These are phyloP conservation scores for Phaeotremella fagi DNA, from an alignment of 768 basidiomycete species.

Conservation along the genomic window DNA sequence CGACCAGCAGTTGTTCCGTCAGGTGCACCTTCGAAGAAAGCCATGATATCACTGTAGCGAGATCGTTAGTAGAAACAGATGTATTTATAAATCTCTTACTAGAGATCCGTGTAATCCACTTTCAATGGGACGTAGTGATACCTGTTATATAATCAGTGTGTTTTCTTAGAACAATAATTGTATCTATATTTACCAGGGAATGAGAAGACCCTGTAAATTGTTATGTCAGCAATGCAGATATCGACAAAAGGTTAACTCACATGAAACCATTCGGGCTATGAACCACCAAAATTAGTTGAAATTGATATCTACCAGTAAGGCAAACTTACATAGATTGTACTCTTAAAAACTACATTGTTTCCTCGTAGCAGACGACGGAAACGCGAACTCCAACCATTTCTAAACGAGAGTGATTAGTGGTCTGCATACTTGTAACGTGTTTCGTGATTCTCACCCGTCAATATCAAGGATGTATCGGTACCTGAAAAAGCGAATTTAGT, in stretches of 20 bases:
- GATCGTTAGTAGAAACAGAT: background rate
- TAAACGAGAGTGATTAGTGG: background rate
- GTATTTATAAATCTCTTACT: too few relatives aligned
- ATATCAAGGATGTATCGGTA: slow-evolving; percentile 42
- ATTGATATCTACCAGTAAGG: background rate
- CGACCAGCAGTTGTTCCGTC: slow-evolving; percentile 25
- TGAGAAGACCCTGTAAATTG: slow-evolving; percentile 29
- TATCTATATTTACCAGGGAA: slow-evolving; percentile 34
- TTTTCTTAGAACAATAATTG: too few relatives aligned
- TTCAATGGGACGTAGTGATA: slow-evolving; percentile 46
- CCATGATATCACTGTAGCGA: slow-evolving; percentile 35
- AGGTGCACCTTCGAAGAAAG: slow-evolving; percentile 41
- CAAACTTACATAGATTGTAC: slow-evolving; percentile 38
- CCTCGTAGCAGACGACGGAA: slow-evolving; percentile 33
- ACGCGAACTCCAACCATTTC: slow-evolving; percentile 43
- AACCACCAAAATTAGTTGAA: background rate
- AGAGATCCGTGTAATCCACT: slow-evolving; percentile 43
- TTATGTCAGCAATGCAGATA: too few relatives aligned
- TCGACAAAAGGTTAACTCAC: too few relatives aligned
- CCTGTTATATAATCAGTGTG: background rate
- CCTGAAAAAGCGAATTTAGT: slow-evolving; percentile 11
- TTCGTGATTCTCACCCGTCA: slow-evolving; percentile 25
- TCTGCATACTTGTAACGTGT: background rate
- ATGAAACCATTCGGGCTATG: slow-evolving; percentile 40
- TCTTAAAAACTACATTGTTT: slow-evolving; percentile 42